Evolutionary conservation across 768 basidiomycete species (phyloP), one percentile per base, ranked within the genome.

Genomic region (Mycena alexandri): DNA sequence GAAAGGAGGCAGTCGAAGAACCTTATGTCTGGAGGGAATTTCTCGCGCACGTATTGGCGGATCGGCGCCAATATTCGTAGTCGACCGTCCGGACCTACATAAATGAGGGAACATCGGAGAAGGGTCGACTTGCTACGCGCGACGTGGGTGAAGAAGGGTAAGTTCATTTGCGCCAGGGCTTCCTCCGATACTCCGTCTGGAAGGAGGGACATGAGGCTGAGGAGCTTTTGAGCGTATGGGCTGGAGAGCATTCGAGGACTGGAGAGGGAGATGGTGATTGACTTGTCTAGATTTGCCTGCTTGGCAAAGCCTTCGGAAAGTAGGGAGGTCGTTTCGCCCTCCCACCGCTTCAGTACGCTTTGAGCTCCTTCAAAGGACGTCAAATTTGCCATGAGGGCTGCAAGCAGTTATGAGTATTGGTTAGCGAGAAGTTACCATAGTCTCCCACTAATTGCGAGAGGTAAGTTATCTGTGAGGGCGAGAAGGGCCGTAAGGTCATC

Each of bases 231-330:
- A 7, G 64, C 64, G 3, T 60, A 36, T 7, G 57, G 64, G 21
- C 46, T 46, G 22, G 58, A 52, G 22, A 53, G 42, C 64, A 65
- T 52, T 14, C 64, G 64, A 0, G 57, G 50, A 22, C 58, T 60
- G 5, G 57, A 53, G 7, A 65, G 24, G n/a, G 64, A 65, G 7
- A 65, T 41, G 33, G 36, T 38, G 42, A 65, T 65, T 2, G 64
- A 65, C 44, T 65, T 65, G 36, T 65, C 43, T 0, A 65, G 51
- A 38, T 65, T 65, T 17, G 57, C 33, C 2, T 36, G 22, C 58
- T 60, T 65, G 24, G 47, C 21, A 51, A 36, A 54, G 5, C 64
- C 64, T 60, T 65, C 64, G 8, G 64, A 65, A 5, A 65, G 64
- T 3, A 65, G 34, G 17, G 64, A 52, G 1, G 64, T 65, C n/a